phyloP scores from a whole-genome alignment of 1,284 basidiomycete genomes.

The Neolentinus lepideus region DNA sequence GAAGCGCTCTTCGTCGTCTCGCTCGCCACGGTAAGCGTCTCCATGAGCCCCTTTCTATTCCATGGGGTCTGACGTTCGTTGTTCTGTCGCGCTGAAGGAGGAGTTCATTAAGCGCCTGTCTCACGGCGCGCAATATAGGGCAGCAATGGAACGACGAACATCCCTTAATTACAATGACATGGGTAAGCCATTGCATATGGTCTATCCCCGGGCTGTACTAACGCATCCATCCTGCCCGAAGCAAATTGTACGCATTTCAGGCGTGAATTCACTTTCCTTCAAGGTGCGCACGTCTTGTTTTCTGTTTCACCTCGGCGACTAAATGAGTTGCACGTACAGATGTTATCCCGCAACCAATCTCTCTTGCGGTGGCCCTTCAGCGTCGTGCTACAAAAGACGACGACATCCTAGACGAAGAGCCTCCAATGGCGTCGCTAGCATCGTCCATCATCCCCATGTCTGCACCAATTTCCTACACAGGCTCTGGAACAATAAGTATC shows the following conservation, averaged over 20 bases:
- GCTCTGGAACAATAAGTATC: neutral
- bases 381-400: slow-evolving; percentile 50
- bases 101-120: slow-evolving; percentile 68
- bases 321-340: slow-evolving; percentile 31
- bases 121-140: slow-evolving; percentile 50
- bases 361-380: slow-evolving; percentile 50
- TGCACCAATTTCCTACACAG: slow-evolving; percentile 9
- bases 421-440: slow-evolving; percentile 37
- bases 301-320: slow-evolving; percentile 1
- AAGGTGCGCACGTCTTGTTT: slow-evolving; percentile 35
- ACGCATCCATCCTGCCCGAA: slow-evolving; percentile 17
- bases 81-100: slow-evolving; percentile 36
- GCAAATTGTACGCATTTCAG: slow-evolving; percentile 50
- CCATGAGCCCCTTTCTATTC: slow-evolving; percentile 5
- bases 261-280: slow-evolving; percentile 62
- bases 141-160: slow-evolving; percentile 41
- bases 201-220: slow-evolving; percentile 5
- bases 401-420: slow-evolving; percentile 50
- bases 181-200: slow-evolving; percentile 35
- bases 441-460: neutral
- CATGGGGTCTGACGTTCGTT: slow-evolving; percentile 3
- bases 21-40: slow-evolving; percentile 53
- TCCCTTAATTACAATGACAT: slow-evolving; percentile 61
- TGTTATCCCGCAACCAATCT: slow-evolving; percentile 56
- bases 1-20: slow-evolving; percentile 67